Conservation (phyloP, 495 filamentous ascomycete genomes). For the Penicillium mononematosum region DNA sequence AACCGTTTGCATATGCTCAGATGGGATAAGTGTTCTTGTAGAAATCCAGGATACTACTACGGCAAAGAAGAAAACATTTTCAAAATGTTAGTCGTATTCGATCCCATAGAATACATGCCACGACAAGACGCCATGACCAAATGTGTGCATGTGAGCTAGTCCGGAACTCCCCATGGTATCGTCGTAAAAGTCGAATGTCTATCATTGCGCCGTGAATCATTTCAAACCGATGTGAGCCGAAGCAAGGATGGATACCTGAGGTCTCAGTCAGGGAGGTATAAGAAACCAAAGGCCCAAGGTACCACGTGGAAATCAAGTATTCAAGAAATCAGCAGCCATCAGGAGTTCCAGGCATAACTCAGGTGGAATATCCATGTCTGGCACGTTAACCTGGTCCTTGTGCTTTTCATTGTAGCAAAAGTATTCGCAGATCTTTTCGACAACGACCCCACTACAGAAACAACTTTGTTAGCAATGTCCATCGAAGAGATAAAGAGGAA, state of each 20-base stretch:
- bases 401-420: conserved; percentile 87
- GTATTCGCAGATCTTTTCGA: conserved; percentile 91
- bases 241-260: background rate
- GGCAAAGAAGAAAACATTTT: background rate
- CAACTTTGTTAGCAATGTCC: conserved; percentile 3
- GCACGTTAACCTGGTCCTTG: conserved; percentile 69
- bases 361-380: conserved; percentile 83
- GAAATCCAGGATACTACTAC: background rate
- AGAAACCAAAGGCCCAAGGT: conserved; percentile 2
- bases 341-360: conserved; percentile 78
- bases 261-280: background rate
- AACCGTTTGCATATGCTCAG: conserved; percentile 57
- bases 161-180: conserved; percentile 17
- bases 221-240: background rate
- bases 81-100: background rate
- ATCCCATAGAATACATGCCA: conserved; percentile 11
- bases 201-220: conserved; percentile 24
- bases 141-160: conserved; percentile 3
- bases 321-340: conserved; percentile 76
- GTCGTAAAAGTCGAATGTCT: conserved; percentile 3
- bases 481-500: background rate
- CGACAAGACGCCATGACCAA: conserved; percentile 2
- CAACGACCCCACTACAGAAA: conserved; percentile 63
- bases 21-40: conserved; percentile 29
- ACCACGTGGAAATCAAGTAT: conserved; percentile 37